phyloP scores from a whole-genome alignment of 139 green algal species.

The Haematococcus sp. region DNA sequence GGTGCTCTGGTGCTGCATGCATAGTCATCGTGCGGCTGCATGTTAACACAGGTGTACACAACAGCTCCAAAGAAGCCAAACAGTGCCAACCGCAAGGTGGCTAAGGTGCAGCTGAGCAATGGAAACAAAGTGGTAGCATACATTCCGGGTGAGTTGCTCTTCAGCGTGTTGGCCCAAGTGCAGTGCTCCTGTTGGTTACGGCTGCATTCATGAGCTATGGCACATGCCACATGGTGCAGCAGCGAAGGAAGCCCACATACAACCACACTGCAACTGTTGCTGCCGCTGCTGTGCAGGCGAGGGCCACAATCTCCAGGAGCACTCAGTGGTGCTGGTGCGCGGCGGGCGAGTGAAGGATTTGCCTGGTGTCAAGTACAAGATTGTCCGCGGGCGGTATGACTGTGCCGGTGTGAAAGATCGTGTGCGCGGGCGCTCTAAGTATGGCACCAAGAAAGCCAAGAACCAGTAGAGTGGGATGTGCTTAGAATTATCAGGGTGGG shows the following conservation, averaged over 20 bases:
- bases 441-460: slow-evolving; percentile 57
- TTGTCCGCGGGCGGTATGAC: slow-evolving; percentile 47
- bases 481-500: no score
- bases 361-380: slow-evolving; percentile 46
- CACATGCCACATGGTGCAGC: no score
- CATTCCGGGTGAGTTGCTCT: slow-evolving; percentile 50
- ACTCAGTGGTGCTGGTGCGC: slow-evolving; percentile 80
- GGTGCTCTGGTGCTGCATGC: no score
- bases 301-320: slow-evolving; percentile 75
- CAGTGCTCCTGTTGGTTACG: no score
- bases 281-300: slow-evolving; percentile 33
- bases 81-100: slow-evolving; percentile 54
- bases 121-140: slow-evolving; percentile 50
- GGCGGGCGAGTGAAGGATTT: slow-evolving; percentile 82
- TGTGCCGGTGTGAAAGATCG: slow-evolving; percentile 58
- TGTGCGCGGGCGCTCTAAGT: slow-evolving; percentile 63
- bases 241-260: no score
- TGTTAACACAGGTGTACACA: slow-evolving; percentile 62
- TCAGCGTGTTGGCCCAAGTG: no score
- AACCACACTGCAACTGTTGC: no score
- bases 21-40: background rate
- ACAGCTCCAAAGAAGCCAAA: slow-evolving; percentile 63
- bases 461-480: background rate
- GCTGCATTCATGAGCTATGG: no score
- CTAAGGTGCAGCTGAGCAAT: slow-evolving; percentile 51